phyloP scores from a whole-genome alignment of 2,329 filamentous ascomycete genomes.

The Xylariaceae sp. region DNA sequence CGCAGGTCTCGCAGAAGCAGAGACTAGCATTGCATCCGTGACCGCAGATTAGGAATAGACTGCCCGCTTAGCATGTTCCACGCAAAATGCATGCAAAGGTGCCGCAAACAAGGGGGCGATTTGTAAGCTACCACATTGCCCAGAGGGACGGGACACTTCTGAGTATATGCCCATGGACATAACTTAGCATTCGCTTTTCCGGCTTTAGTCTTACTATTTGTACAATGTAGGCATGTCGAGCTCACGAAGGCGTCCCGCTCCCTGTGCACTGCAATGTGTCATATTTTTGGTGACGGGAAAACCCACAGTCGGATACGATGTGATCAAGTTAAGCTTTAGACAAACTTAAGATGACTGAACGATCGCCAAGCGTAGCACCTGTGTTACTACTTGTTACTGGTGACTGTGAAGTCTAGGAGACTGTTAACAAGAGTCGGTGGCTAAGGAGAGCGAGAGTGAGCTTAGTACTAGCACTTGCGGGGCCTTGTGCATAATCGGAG shows the following conservation, averaged over 20 bases:
- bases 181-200: background rate
- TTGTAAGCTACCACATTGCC: background rate
- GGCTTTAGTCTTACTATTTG: slow-evolving; percentile 1
- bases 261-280: background rate
- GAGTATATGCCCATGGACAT: background rate
- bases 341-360: background rate
- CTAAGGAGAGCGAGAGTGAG: background rate
- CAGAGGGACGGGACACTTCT: background rate
- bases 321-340: background rate
- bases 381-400: background rate
- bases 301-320: background rate
- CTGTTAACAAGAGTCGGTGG: background rate
- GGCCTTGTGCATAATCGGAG: slow-evolving; percentile 5
- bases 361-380: slow-evolving; percentile 1
- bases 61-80: background rate
- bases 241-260: background rate
- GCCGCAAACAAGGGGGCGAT: background rate
- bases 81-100: background rate
- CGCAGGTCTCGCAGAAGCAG: background rate
- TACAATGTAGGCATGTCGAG: background rate
- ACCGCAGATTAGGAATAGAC: slow-evolving; percentile 4
- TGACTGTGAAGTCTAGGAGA: slow-evolving; percentile 1
- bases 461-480: background rate
- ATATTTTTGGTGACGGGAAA: slow-evolving; percentile 8
- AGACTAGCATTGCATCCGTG: background rate